These are phyloP conservation scores for Boletales sp. DNA, from an alignment of 768 basidiomycete species.

Conservation along the genomic window DNA sequence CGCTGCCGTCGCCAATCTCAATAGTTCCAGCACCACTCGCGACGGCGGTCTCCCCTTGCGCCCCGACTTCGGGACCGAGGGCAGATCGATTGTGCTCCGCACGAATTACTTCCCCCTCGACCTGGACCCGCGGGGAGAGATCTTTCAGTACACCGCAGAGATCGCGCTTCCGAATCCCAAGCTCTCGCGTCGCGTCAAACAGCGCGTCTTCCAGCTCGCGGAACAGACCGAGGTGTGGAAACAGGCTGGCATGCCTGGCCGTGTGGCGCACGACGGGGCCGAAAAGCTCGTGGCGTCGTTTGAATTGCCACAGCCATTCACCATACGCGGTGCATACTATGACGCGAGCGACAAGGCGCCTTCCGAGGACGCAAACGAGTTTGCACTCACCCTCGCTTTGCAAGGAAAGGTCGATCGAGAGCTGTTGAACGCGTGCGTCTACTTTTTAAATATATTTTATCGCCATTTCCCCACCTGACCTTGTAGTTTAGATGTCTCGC, in stretches of 20 bases:
- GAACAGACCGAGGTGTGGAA: slow-evolving; percentile 38
- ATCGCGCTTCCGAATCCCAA: slow-evolving; percentile 23
- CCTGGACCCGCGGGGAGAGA: slow-evolving; percentile 32
- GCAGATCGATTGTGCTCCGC: slow-evolving; percentile 39
- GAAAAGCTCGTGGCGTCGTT: slow-evolving; percentile 40
- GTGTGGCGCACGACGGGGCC: slow-evolving; percentile 45
- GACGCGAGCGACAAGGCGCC: slow-evolving; percentile 36
- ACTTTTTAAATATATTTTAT: no score
- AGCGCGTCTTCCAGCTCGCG: slow-evolving; percentile 44
- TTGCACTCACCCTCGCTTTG: slow-evolving; percentile 38
- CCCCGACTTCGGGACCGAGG: slow-evolving; percentile 42
- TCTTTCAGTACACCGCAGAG: slow-evolving; percentile 39
- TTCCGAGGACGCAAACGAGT: slow-evolving; percentile 28
- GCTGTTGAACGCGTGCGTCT: slow-evolving; percentile 21
- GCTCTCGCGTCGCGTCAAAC: slow-evolving; percentile 34
- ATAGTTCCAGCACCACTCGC: slow-evolving; percentile 11
- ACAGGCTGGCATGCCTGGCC: slow-evolving; percentile 30
- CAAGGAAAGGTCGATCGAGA: slow-evolving; percentile 35
- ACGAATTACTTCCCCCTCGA: slow-evolving; percentile 49
- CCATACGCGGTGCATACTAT: slow-evolving; percentile 34
- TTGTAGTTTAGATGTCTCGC: slow-evolving; percentile 47
- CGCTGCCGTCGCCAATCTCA: slow-evolving; percentile 32
- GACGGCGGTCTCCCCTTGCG: slow-evolving; percentile 37
- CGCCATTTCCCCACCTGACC: slow-evolving; percentile 12
- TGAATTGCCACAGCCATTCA: slow-evolving; percentile 39